Evolutionary conservation across 257 asterid genomes (phyloP), one percentile per base, ranked within the genome.

Genomic region (Ajuga chamaepitys): DNA sequence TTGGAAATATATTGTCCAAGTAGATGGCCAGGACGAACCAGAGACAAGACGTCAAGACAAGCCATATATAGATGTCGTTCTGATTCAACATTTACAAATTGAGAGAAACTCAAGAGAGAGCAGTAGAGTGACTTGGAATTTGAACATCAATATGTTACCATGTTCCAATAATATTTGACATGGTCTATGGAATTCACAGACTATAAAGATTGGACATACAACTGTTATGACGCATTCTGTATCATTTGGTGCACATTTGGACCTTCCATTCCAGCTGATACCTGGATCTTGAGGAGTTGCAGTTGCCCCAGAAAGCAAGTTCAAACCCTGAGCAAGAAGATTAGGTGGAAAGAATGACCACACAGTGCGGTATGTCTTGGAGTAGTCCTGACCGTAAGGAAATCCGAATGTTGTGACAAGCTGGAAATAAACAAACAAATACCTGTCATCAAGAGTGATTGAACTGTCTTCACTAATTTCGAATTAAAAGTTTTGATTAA

Each of bases 271-370:
- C 98, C 98, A 92, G 86, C 94, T 89, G 71, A 92, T 40, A 66
- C 98, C 98, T 24, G 91, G 91, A 79, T 92, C 98, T 79, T 79
- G 85, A 81, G 95, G 91, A 71, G 97, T 86, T 70, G 72, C 83
- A 64, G 98, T 92, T 65, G 98, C 97, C 74, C 8, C 82, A 51
- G 97, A 68, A 77, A 87, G 97, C 78, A 92, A 81, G 74, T 72
- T 64, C 76, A 89, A 85, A 75, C 96, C 96, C 62, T 71, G 70
- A 68, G 97, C 88, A 66, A 89, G 81, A 75, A 86, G 97, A 84
- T 92, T 86, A 67, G 98, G 98, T 32, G 98, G 98, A 80, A 89
- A 92, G 11, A 87, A 57, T n/a, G 97, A 87, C 98, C 98, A 92
- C 59, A 92, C 56, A 30, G 28, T 62, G 65, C 76, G 81, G 66